Evolutionary conservation across 2,329 filamentous ascomycete species (phyloP).

Genomic region (Graphium sp.): DNA sequence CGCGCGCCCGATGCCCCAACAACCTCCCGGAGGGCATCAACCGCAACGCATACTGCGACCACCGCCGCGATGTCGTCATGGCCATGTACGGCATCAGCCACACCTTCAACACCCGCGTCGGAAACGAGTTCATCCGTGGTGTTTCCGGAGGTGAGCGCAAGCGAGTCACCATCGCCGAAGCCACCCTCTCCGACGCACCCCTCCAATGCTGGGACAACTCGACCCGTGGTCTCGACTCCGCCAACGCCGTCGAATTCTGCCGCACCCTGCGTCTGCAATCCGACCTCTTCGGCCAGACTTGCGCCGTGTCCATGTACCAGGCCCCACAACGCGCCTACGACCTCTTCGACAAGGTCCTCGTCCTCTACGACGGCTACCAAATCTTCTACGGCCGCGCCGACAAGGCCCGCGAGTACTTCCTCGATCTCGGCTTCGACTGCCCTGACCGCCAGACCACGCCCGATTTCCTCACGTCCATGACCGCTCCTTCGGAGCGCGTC

Average conservation of each 20-base stretch:
- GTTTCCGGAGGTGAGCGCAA: conserved; percentile 32
- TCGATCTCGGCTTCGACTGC: conserved; percentile 50
- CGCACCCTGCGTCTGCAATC: conserved; percentile 30
- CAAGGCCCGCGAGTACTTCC: conserved; percentile 46
- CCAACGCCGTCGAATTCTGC: conserved; percentile 36
- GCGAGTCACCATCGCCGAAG: conserved; percentile 16
- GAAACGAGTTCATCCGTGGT: conserved; percentile 35
- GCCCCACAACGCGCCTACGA: conserved; percentile 39
- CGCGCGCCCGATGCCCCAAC: conserved; percentile 49
- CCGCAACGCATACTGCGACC: conserved; percentile 35
- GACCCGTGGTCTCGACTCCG: conserved; percentile 33
- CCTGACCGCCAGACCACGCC: conserved; percentile 50
- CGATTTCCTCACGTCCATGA: conserved; percentile 59
- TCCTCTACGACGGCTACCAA: conserved; percentile 43
- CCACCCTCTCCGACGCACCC: conserved; percentile 10
- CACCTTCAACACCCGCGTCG: conserved; percentile 33
- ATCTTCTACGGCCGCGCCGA: conserved; percentile 46
- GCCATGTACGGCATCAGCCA: conserved; percentile 44
- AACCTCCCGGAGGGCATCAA: conserved; percentile 40
- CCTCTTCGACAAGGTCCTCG: conserved; percentile 39
- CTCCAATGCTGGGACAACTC: conserved; percentile 23
- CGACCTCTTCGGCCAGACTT: conserved; percentile 27
- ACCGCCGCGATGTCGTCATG: conserved; percentile 57
- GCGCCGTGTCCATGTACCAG: conserved; percentile 34
- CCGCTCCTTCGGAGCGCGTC: conserved; percentile 37